Percentiles rank a stretch among this genome's conserved stretches.
Conservation (phyloP, 1,284 basidiomycete genomes). For the Leccinum variabile region DNA sequence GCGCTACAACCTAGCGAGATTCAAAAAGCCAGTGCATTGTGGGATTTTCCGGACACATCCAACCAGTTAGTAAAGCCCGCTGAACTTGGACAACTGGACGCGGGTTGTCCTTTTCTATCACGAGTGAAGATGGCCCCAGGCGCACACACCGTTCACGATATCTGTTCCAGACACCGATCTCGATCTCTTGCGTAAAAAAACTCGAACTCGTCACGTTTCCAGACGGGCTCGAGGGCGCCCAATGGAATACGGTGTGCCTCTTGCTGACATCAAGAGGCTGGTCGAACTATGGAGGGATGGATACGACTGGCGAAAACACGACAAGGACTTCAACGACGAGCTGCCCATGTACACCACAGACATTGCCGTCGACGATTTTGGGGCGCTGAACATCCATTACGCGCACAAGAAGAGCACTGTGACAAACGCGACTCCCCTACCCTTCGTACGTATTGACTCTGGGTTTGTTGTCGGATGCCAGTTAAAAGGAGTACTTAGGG, state of each 20-base stretch:
- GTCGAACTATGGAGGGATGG: constrained; percentile 39
- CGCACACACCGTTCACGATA: no score
- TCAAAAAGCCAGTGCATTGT: no score
- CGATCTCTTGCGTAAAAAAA: no score
- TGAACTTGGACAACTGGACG: no score
- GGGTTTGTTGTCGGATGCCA: background rate
- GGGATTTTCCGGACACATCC: no score
- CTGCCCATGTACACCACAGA: constrained; percentile 47
- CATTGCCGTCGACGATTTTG: constrained; percentile 40
- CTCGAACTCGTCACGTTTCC: no score
- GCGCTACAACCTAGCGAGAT: no score
- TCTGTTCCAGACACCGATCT: no score
- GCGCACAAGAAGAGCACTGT: constrained; percentile 40
- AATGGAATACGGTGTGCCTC: constrained; percentile 36
- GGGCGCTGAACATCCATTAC: constrained; percentile 44
- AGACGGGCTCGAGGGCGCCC: no score
- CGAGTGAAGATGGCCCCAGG: no score
- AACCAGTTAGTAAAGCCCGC: no score
- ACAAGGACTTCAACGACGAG: constrained; percentile 39
- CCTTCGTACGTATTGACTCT: constrained; percentile 40
- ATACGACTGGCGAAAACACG: constrained; percentile 46
- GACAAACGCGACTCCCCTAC: constrained; percentile 41
- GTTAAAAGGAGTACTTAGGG: constrained; percentile 40
- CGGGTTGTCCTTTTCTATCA: no score
- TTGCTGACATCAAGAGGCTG: constrained; percentile 43